Base-by-base conservation (phyloP, 768 basidiomycete genomes). In the Botryobasidium botryosum region DNA sequence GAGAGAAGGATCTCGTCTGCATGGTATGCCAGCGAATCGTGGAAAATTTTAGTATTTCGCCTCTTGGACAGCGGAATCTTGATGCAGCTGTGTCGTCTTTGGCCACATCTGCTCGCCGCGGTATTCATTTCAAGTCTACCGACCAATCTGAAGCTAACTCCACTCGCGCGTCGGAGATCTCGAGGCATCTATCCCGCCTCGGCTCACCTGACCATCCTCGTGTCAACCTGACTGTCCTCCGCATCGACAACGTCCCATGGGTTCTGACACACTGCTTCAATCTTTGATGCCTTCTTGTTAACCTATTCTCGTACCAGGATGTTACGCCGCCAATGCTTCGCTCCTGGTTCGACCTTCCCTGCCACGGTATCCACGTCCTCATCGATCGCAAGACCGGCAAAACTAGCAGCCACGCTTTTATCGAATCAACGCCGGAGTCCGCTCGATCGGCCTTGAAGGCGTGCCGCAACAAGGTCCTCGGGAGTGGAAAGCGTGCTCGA, bases 161-260 rank as follows among this genome's bases (percentile, higher is more conserved):
- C 6, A 7, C 21, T 17, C 18, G 6, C 28, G 15, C 21, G 21
- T 12, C 32, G 5, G 17, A 17, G 10, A 21, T 44, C 6, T 17
- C 44, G 40, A 18, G n/a, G n/a, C 37, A n/a, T 12, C 23, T 23
- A 17, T 12, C 32, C 15, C 15, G 35, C n/a, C 24, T 3, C 8
- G 6, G 24, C 6, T 17, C 43, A 42, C 6, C 23, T 27, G 21
- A 5, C 40, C 26, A 23, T 18, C 28, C 40, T 36, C 42, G 35
- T 23, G 39, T 25, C 35, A 69, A 73, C 28, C 62, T 68, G 21
- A 66, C 76, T 25, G 83, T 87, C 10, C 67, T 88, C 35, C 67
- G 85, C 21, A 80, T 88, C 51, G 85, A 87, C 57, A 87, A 88
- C 53, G 82, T 87, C 44, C 85, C 85, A 40, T 87, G 84, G 84